These are phyloP conservation scores for Clavariopsis aquatica DNA, from an alignment of 495 filamentous ascomycete genomes.

Conservation along the genomic window DNA sequence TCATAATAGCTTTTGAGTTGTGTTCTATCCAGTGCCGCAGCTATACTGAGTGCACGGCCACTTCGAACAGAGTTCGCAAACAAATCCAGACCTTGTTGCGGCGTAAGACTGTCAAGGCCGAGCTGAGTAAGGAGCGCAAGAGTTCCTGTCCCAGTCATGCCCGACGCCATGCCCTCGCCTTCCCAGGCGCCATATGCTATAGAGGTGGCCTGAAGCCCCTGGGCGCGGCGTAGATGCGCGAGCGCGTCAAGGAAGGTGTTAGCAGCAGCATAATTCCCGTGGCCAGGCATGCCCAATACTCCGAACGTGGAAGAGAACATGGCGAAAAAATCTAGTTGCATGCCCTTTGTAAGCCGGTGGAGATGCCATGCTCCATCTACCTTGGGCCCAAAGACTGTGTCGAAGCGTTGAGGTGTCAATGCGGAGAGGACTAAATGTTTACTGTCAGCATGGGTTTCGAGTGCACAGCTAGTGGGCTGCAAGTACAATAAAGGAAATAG, in stretches of 20 bases:
- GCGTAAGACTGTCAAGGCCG: neutral
- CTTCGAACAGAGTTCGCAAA: neutral
- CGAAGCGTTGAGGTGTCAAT: constrained; percentile 25
- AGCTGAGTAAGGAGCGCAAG: constrained; percentile 22
- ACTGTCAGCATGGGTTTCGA: too few species aligned
- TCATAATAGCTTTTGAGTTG: constrained; percentile 35
- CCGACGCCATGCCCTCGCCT: constrained; percentile 39
- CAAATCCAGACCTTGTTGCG: neutral
- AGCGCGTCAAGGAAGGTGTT: constrained; percentile 22
- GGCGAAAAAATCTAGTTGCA: constrained; percentile 25
- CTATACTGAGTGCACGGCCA: constrained; percentile 4
- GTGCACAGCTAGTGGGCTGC: too few species aligned
- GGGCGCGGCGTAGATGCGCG: constrained; percentile 22
- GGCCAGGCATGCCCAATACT: constrained; percentile 5
- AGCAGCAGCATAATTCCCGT: constrained; percentile 14
- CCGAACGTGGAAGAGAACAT: constrained; percentile 19
- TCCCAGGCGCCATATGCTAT: constrained; percentile 40
- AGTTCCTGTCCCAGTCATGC: constrained; percentile 13
- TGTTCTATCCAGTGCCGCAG: constrained; percentile 35
- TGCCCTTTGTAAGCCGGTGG: constrained; percentile 18
- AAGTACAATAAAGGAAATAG: too few species aligned
- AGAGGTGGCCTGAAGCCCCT: constrained; percentile 28
- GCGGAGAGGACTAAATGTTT: constrained; percentile 35
- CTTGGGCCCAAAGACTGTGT: constrained; percentile 14
- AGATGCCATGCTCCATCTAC: constrained; percentile 23